These are phyloP conservation scores for Pythium insidiosum DNA, from an alignment of 352 stramenopile species.

Conservation along the genomic window DNA sequence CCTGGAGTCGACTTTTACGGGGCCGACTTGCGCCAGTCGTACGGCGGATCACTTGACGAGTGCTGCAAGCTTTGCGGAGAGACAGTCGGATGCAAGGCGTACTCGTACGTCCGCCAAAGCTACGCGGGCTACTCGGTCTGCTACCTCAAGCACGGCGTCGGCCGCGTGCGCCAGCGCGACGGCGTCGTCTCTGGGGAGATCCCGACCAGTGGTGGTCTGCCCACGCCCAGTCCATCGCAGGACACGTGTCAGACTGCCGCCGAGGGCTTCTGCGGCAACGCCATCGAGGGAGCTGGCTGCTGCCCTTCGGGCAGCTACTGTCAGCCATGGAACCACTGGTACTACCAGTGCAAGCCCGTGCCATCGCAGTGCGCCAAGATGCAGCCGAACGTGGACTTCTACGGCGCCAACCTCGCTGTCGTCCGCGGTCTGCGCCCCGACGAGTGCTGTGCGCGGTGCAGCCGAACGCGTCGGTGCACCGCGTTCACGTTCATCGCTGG, in stretches of 20 bases:
- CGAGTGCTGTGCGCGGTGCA: slow-evolving; percentile 39
- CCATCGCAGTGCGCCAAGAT: slow-evolving; percentile 26
- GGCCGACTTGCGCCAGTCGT: slow-evolving; percentile 9
- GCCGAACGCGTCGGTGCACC: slow-evolving; percentile 20
- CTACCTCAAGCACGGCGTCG: slow-evolving; percentile 14
- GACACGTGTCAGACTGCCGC: slow-evolving; percentile 13
- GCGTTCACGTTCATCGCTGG: slow-evolving; percentile 51
- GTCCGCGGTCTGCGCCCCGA: slow-evolving; percentile 23
- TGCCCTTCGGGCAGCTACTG: slow-evolving; percentile 29
- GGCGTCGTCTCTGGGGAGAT: slow-evolving; percentile 6
- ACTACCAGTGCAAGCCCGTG: slow-evolving; percentile 36
- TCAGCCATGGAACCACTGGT: slow-evolving; percentile 41
- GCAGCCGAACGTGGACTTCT: slow-evolving; percentile 34
- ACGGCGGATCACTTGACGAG: slow-evolving; percentile 1
- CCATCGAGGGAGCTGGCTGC: slow-evolving; percentile 20
- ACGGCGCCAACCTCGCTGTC: slow-evolving; percentile 34
- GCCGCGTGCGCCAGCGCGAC: background rate
- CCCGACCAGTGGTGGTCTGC: background rate
- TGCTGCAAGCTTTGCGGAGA: slow-evolving; percentile 14
- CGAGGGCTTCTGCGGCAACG: slow-evolving; percentile 25
- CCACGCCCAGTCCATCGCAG: background rate
- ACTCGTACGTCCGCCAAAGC: slow-evolving; percentile 11
- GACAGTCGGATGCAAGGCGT: slow-evolving; percentile 15
- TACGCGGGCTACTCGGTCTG: slow-evolving; percentile 8
- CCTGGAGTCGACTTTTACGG: slow-evolving; percentile 12